Evolutionary conservation across 2,329 filamentous ascomycete genomes (phyloP).

Genomic region (Pestalotiopsis sp.): DNA sequence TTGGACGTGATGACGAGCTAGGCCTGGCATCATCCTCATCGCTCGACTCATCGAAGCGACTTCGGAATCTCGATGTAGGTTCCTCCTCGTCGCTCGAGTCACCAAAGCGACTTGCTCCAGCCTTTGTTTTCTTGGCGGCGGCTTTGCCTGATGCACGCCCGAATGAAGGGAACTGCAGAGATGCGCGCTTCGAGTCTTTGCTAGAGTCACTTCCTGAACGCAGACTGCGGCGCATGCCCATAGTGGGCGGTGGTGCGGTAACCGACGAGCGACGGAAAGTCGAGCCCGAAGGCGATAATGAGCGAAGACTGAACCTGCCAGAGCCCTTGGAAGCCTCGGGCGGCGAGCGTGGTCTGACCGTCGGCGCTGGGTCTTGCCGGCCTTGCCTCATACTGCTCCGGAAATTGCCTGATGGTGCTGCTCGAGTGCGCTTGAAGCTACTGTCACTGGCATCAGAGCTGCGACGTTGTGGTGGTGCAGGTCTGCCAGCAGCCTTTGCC

Average conservation of each 20-base stretch:
- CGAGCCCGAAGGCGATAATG: slow-evolving; percentile 67
- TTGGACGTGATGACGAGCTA: slow-evolving; percentile 30
- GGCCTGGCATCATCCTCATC: slow-evolving; percentile 57
- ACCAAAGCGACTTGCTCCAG: slow-evolving; percentile 50
- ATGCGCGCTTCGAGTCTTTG: slow-evolving; percentile 35
- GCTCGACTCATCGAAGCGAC: slow-evolving; percentile 72
- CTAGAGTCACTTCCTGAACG: slow-evolving; percentile 40
- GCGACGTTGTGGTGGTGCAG: slow-evolving; percentile 47
- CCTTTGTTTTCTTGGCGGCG: slow-evolving; percentile 15
- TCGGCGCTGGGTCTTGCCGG: slow-evolving; percentile 32
- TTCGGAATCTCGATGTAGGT: slow-evolving; percentile 43
- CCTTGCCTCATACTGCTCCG: slow-evolving; percentile 71
- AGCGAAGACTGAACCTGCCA: slow-evolving; percentile 71
- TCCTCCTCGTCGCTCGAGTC: slow-evolving; percentile 66
- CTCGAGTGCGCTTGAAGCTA: slow-evolving; percentile 73
- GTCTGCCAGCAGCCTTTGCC: neutral
- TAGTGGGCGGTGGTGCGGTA: slow-evolving; percentile 46
- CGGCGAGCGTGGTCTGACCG: slow-evolving; percentile 21
- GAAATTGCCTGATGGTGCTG: slow-evolving; percentile 56
- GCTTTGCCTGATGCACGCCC: slow-evolving; percentile 35
- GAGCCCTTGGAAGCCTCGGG: slow-evolving; percentile 43
- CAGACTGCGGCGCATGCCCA: slow-evolving; percentile 48
- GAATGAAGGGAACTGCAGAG: slow-evolving; percentile 45
- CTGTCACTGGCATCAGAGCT: slow-evolving; percentile 73
- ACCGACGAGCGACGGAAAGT: slow-evolving; percentile 47